phyloP scores from a whole-genome alignment of 208 protist species.

The Porcisia hertigi region DNA sequence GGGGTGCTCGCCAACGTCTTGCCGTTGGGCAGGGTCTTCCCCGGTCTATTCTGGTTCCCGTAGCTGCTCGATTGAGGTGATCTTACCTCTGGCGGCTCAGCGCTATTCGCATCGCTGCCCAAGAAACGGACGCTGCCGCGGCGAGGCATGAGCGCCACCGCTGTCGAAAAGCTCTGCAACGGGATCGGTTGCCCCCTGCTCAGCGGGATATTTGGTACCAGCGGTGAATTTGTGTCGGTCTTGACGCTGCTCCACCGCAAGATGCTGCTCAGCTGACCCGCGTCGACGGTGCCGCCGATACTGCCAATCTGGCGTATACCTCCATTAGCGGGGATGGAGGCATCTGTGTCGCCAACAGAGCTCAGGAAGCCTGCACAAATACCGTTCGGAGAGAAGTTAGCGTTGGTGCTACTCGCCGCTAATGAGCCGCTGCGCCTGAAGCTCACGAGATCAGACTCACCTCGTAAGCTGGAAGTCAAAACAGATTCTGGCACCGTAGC shows the following conservation, averaged over 20 bases:
- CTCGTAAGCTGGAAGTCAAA: background rate
- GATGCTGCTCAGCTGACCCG: background rate
- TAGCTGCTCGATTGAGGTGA: background rate
- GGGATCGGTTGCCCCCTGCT: background rate
- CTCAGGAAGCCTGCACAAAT: background rate
- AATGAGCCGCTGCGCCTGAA: no score
- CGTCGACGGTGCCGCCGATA: background rate
- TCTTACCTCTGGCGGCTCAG: background rate
- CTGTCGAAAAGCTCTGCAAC: background rate
- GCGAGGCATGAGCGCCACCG: background rate
- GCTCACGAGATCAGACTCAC: background rate
- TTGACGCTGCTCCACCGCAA: background rate
- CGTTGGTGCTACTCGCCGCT: background rate
- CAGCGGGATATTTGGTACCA: background rate
- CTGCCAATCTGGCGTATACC: background rate
- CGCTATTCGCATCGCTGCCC: background rate
- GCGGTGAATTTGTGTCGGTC: background rate
- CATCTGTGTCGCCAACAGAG: background rate
- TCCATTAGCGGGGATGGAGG: background rate
- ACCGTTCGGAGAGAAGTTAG: background rate
- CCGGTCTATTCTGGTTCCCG: background rate
- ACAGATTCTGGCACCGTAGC: background rate
- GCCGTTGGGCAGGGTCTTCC: background rate
- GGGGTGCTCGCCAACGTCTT: background rate
- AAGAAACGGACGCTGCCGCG: constrained; percentile 18